Base-by-base conservation (phyloP, 208 protist genomes). In the Leptomonas pyrrhocoris region DNA sequence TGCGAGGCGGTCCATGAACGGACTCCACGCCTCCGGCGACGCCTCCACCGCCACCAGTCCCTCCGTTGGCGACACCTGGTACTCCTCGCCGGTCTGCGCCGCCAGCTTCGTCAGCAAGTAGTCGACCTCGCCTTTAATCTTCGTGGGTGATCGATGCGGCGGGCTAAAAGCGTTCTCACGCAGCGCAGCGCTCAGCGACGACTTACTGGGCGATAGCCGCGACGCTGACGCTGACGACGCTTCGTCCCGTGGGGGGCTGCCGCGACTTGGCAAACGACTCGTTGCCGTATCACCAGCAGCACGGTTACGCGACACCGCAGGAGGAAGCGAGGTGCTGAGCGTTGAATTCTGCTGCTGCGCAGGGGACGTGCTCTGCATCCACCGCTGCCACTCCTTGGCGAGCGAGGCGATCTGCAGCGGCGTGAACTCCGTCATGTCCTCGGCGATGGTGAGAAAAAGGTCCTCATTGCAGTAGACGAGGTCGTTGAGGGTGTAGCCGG, bases 401-500 rank as follows among this genome's bases (percentile, higher is more conserved):
- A 93, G 79, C 6, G 69, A 73, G 8, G 68, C 58, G 21, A 81
- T 77, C 68, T 93, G 71, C 21, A 83, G 68, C 60, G 85, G 80
- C 13, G 74, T 83, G 57, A 90, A 88, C 18, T 68, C 66, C 56
- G 77, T 76, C 63, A 90, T 61, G 63, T 93, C 83, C 57, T 85
- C 75, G 0, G 69, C 84, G 58, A 90, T 80, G 43, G 81, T 72
- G 49, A 81, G 66, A 60, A 93, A 90, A n/a, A 88, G 74, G 54
- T 80, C 77, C 13, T 90, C 84, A 51, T 73, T 86, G 83, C 83
- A 89, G 65, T 78, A 79, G 2, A 64, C 51, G 13, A 93, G 67
- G 61, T 93, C 87, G 36, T 80, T 78, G 3, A 84, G 57, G 16
- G 81, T 85, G 73, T 90, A 93, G 59, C 87, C 87, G 31, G 82